phyloP scores from a whole-genome alignment of 139 green algal genomes.

The Picochlorum sp. region DNA sequence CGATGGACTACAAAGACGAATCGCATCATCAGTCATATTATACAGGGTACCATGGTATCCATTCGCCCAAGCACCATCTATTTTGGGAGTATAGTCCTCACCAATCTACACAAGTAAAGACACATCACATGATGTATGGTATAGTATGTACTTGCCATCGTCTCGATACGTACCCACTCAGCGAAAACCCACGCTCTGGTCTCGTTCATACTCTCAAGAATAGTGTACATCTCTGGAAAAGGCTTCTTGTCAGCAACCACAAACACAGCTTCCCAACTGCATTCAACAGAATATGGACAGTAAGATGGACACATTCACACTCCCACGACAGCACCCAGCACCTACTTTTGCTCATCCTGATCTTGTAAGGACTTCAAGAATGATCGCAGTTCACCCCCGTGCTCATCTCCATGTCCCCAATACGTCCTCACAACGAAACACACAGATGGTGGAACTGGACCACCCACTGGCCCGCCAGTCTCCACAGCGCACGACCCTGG shows the following conservation, averaged over 20 bases:
- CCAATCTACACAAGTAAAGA: slow-evolving; percentile 26
- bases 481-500: neutral
- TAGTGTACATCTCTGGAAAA: slow-evolving; percentile 54
- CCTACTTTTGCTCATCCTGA: slow-evolving; percentile 37
- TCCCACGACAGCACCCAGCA: neutral
- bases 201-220: slow-evolving; percentile 52
- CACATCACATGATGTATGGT: neutral
- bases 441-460: neutral
- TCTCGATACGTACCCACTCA: slow-evolving; percentile 47
- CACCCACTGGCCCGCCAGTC: neutral
- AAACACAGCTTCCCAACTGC: slow-evolving; percentile 64
- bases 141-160: neutral
- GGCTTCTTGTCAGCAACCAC: slow-evolving; percentile 59
- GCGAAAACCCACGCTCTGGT: slow-evolving; percentile 56
- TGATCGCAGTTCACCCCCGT: slow-evolving; percentile 28
- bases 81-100: slow-evolving; percentile 44
- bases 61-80: slow-evolving; percentile 40
- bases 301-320: neutral
- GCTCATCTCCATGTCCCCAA: slow-evolving; percentile 46
- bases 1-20: slow-evolving; percentile 44
- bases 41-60: slow-evolving; percentile 71
- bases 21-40: slow-evolving; percentile 70
- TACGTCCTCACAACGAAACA: slow-evolving; percentile 62
- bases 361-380: slow-evolving; percentile 43
- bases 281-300: neutral